phyloP scores from a whole-genome alignment of 129 eudicot species.

The Chrysanthemum seticuspe region DNA sequence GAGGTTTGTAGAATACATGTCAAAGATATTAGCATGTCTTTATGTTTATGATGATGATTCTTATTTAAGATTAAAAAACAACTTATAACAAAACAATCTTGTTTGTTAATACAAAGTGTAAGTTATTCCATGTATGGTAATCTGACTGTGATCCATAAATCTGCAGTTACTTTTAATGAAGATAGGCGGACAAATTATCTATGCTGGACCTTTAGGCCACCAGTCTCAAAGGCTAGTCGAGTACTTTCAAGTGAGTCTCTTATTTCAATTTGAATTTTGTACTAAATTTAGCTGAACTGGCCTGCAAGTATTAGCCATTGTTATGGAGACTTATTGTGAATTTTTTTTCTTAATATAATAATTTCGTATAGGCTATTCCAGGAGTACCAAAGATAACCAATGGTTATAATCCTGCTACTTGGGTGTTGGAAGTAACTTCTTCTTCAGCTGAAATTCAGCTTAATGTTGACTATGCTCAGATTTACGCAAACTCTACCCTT shows the following conservation, averaged over 20 bases:
- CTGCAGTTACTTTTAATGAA: constrained; percentile 28
- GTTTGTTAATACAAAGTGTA: neutral
- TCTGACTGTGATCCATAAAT: neutral
- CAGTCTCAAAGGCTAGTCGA: constrained; percentile 27
- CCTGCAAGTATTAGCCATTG: neutral
- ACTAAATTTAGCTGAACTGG: neutral
- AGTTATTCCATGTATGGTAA: neutral
- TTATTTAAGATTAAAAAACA: neutral
- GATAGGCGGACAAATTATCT: constrained; percentile 24
- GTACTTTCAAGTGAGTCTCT: constrained; percentile 23
- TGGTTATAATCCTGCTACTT: constrained; percentile 31
- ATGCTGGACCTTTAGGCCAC: constrained; percentile 27
- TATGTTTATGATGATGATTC: neutral
- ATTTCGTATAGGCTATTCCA: constrained; percentile 19
- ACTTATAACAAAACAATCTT: neutral
- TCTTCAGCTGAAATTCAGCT: constrained; percentile 18
- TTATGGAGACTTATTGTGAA: neutral
- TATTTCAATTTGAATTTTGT: neutral
- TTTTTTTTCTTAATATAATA: neutral
- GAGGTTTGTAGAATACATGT: constrained; percentile 13
- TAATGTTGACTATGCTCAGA: constrained; percentile 18
- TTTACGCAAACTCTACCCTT: constrained; percentile 19
- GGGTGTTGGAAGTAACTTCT: constrained; percentile 32
- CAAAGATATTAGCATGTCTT: too few relatives aligned
- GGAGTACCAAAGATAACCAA: constrained; percentile 25